Evolutionary conservation across 2,329 filamentous ascomycete species (phyloP).

Genomic region (Aspergillus thermomutatus): DNA sequence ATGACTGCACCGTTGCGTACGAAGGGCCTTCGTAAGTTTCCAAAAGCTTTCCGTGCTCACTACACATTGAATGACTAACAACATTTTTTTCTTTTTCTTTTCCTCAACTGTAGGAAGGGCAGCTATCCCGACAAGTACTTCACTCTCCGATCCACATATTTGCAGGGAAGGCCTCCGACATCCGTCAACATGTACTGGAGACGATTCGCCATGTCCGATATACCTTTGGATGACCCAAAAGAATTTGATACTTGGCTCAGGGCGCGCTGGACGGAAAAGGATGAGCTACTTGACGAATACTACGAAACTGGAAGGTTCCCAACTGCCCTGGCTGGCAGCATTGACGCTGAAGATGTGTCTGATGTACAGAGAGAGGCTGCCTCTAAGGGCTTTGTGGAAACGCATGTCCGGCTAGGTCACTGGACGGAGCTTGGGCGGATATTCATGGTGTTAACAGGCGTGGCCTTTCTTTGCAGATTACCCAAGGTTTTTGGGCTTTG

Average conservation of each 20-base stretch:
- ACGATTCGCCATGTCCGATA: constrained; percentile 73
- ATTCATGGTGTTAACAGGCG: constrained; percentile 38
- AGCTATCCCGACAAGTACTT: constrained; percentile 90
- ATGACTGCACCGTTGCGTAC: constrained; percentile 87
- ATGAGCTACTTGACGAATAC: constrained; percentile 81
- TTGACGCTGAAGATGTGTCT: constrained; percentile 42
- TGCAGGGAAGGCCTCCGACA: constrained; percentile 83
- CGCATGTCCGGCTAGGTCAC: constrained; percentile 40
- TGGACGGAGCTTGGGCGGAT: constrained; percentile 45
- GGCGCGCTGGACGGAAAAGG: constrained; percentile 88
- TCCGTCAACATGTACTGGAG: constrained; percentile 98
- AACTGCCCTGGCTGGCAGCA: constrained; percentile 55
- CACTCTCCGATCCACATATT: constrained; percentile 79
- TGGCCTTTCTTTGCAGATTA: constrained; percentile 32
- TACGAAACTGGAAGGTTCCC: constrained; percentile 76
- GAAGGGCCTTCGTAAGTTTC: constrained; percentile 81
- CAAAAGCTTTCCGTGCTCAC: not conserved
- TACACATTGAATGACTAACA: constrained; percentile 1
- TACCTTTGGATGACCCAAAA: constrained; percentile 71
- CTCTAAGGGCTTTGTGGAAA: constrained; percentile 41
- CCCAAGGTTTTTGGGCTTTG: constrained; percentile 23
- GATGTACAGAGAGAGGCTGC: constrained; percentile 29
- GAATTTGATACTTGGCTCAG: constrained; percentile 82
- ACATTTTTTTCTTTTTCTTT: too few species aligned
- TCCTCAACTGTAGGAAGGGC: constrained; percentile 55